phyloP scores from a whole-genome alignment of 441 rosid species.

The Omphalea diandra region DNA sequence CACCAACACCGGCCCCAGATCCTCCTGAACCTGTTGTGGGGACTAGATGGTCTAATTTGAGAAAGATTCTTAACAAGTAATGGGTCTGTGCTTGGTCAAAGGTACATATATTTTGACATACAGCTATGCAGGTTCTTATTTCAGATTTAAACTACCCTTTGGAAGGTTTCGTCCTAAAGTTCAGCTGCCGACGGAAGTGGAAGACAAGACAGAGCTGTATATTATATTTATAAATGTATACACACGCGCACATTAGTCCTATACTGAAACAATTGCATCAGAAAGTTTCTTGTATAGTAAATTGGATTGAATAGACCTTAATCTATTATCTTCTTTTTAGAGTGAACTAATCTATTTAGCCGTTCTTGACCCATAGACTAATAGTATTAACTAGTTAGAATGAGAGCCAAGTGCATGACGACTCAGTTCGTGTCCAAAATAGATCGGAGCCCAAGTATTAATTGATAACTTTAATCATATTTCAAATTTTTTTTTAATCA shows the following conservation, averaged over 20 bases:
- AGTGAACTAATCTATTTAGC: too few species aligned
- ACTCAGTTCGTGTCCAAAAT: too few species aligned
- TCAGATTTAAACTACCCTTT: neutral
- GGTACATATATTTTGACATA: slow-evolving; percentile 12
- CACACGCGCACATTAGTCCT: too few species aligned
- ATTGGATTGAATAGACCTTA: too few species aligned
- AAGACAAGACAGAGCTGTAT: neutral
- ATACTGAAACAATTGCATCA: neutral
- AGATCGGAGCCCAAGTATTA: too few species aligned
- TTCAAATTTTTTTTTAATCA: too few species aligned
- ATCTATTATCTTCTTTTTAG: too few species aligned
- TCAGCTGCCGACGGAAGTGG: neutral
- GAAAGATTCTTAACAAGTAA: slow-evolving; percentile 20
- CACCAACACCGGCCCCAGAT: slow-evolving; percentile 30
- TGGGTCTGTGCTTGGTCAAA: neutral
- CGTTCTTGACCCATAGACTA: too few species aligned
- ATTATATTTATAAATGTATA: neutral
- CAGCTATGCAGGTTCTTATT: neutral
- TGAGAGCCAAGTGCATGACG: too few species aligned
- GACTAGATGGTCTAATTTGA: slow-evolving; percentile 7
- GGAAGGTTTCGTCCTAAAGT: neutral
- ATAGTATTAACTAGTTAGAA: too few species aligned
- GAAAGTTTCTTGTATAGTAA: slow-evolving; percentile 2
- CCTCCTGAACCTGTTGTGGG: slow-evolving; percentile 22
- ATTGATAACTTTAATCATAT: too few species aligned